These are phyloP conservation scores for Trichoderma sp. DNA, from an alignment of 2,329 filamentous ascomycete genomes.

Conservation along the genomic window DNA sequence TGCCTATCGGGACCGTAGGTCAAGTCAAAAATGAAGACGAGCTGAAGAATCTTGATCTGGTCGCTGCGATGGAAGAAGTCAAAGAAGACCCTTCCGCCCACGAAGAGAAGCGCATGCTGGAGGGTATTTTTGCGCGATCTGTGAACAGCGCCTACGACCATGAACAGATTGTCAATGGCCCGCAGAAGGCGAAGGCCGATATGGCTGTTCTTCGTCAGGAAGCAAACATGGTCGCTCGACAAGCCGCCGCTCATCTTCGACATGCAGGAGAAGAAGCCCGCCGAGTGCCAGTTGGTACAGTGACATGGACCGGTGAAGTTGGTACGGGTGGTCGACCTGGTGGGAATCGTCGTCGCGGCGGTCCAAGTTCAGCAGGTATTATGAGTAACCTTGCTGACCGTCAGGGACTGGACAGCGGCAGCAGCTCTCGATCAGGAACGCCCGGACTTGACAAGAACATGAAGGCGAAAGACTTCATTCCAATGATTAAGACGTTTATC, in stretches of 20 bases:
- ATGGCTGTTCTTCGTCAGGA: slow-evolving; percentile 77
- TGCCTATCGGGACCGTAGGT: slow-evolving; percentile 25
- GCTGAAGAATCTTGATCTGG: slow-evolving; percentile 57
- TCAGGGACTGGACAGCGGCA: slow-evolving; percentile 52
- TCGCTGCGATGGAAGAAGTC: slow-evolving; percentile 67
- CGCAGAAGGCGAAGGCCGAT: slow-evolving; percentile 71
- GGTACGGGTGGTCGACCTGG: slow-evolving; percentile 75
- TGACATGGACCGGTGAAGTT: slow-evolving; percentile 90
- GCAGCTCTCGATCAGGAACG: slow-evolving; percentile 51
- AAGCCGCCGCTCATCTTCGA: slow-evolving; percentile 75
- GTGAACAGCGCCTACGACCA: slow-evolving; percentile 93
- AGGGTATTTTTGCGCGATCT: slow-evolving; percentile 83
- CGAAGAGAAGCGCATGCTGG: slow-evolving; percentile 77
- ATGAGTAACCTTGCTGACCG: slow-evolving; percentile 60
- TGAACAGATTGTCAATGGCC: slow-evolving; percentile 83
- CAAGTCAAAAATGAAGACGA: slow-evolving; percentile 42
- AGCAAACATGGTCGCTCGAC: slow-evolving; percentile 74
- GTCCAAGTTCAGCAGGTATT: slow-evolving; percentile 56
- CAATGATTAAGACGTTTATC: slow-evolving; percentile 78
- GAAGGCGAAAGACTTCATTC: slow-evolving; percentile 63
- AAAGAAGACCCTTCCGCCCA: slow-evolving; percentile 53
- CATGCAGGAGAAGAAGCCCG: slow-evolving; percentile 72
- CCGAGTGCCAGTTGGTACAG: slow-evolving; percentile 74
- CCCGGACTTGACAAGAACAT: slow-evolving; percentile 44
- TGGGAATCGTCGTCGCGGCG: slow-evolving; percentile 52